Evolutionary conservation across 306 rosid species (phyloP).

Genomic region (Arachis stenosperma): DNA sequence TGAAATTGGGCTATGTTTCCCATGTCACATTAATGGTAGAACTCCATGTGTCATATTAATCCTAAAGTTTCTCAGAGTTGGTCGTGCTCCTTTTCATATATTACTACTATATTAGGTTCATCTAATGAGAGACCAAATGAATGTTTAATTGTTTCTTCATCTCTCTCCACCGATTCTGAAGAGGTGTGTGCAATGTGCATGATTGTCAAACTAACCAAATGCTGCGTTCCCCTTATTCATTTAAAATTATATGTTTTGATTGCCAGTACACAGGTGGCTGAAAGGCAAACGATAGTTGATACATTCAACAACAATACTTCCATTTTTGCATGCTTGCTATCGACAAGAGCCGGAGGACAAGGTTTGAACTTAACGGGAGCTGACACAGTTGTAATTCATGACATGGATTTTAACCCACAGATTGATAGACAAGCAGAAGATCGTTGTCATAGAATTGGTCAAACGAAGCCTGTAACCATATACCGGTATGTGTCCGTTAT

Average conservation of each 20-base stretch:
- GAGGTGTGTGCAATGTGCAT: too few species aligned
- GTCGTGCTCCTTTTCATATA: too few species aligned
- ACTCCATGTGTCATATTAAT: too few species aligned
- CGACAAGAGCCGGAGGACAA: conserved; percentile 98
- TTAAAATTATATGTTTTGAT: conserved; percentile 24
- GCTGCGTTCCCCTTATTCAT: background rate
- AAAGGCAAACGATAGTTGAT: conserved; percentile 95
- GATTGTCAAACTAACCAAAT: too few species aligned
- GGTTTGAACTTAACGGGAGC: conserved; percentile 94
- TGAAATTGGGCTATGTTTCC: too few species aligned
- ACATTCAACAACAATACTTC: conserved; percentile 81
- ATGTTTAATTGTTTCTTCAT: too few species aligned
- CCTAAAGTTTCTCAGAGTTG: too few species aligned
- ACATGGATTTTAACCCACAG: conserved; percentile 98
- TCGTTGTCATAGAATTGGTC: conserved; percentile 95
- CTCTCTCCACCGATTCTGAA: too few species aligned
- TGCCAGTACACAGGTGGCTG: conserved; percentile 87
- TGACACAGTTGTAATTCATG: conserved; percentile 92
- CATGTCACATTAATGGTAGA: too few species aligned
- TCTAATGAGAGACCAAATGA: too few species aligned
- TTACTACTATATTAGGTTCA: too few species aligned
- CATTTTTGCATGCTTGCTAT: conserved; percentile 94
- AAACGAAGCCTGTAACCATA: conserved; percentile 83
- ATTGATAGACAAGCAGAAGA: conserved; percentile 97
- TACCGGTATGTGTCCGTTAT: conserved; percentile 59